Evolutionary conservation across 495 filamentous ascomycete species (phyloP).

Genomic region (Xylaria curta): DNA sequence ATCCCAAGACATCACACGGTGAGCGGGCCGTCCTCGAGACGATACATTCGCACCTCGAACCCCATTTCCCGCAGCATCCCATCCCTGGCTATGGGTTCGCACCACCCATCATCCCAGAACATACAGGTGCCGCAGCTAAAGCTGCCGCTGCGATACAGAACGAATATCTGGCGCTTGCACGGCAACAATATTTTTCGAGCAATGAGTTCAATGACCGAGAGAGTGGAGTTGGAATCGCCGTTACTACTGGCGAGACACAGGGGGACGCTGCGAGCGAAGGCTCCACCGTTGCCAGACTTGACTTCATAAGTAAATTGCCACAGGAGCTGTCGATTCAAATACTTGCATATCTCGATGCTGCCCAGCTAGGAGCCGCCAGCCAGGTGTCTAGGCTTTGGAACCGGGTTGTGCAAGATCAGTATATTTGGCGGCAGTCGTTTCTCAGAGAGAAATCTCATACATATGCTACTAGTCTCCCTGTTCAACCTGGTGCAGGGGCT

Average conservation of each 20-base stretch:
- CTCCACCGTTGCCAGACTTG: slow-evolving; percentile 47
- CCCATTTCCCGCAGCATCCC: slow-evolving; percentile 48
- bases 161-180: slow-evolving; percentile 48
- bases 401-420: slow-evolving; percentile 63
- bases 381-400: slow-evolving; percentile 71
- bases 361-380: slow-evolving; percentile 65
- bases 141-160: slow-evolving; percentile 73
- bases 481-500: slow-evolving; percentile 53
- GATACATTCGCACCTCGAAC: slow-evolving; percentile 40
- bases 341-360: slow-evolving; percentile 72
- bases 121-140: slow-evolving; percentile 70
- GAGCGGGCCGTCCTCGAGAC: slow-evolving; percentile 41
- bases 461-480: slow-evolving; percentile 55
- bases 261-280: slow-evolving; percentile 38
- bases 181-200: slow-evolving; percentile 40
- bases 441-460: slow-evolving; percentile 65
- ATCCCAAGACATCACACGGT: slow-evolving; percentile 48
- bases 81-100: slow-evolving; percentile 55
- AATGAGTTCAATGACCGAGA: slow-evolving; percentile 66
- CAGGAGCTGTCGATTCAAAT: slow-evolving; percentile 75
- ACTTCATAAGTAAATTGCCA: slow-evolving; percentile 73
- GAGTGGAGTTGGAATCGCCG: slow-evolving; percentile 81
- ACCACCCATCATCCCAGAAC: slow-evolving; percentile 60
- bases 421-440: slow-evolving; percentile 83
- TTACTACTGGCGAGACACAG: slow-evolving; percentile 58